Conservation (phyloP, 345 rosid species). For the Durio zibethinus region DNA sequence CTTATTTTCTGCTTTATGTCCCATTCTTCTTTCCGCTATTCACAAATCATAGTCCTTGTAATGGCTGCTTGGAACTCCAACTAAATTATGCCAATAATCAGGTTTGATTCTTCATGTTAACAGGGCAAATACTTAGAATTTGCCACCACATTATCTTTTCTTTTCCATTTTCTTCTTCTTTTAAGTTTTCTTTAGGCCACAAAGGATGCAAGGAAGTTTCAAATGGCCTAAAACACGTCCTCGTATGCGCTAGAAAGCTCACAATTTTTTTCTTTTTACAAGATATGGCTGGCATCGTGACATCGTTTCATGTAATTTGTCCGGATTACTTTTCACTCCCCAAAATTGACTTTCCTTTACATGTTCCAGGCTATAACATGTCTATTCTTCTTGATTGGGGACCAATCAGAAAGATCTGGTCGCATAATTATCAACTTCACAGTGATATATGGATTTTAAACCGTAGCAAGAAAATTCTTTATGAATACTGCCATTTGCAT, state of each 20-base stretch:
- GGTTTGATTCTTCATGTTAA: neutral
- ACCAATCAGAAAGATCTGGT: neutral
- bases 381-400: neutral
- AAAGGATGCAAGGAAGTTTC: neutral
- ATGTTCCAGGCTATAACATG: neutral
- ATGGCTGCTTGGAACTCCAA: constrained; percentile 5
- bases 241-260: neutral
- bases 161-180: neutral
- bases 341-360: neutral
- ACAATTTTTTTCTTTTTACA: neutral
- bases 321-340: neutral
- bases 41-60: neutral
- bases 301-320: neutral
- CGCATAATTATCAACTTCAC: neutral
- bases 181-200: neutral
- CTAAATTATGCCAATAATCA: neutral
- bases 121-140: neutral
- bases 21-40: neutral
- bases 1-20: neutral
- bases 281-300: neutral
- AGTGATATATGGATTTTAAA: neutral
- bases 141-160: neutral
- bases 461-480: neutral
- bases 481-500: neutral
- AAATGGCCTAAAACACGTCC: neutral